These are phyloP conservation scores for Hypoxylon lenormandii DNA, from an alignment of 495 filamentous ascomycete species.

Conservation along the genomic window DNA sequence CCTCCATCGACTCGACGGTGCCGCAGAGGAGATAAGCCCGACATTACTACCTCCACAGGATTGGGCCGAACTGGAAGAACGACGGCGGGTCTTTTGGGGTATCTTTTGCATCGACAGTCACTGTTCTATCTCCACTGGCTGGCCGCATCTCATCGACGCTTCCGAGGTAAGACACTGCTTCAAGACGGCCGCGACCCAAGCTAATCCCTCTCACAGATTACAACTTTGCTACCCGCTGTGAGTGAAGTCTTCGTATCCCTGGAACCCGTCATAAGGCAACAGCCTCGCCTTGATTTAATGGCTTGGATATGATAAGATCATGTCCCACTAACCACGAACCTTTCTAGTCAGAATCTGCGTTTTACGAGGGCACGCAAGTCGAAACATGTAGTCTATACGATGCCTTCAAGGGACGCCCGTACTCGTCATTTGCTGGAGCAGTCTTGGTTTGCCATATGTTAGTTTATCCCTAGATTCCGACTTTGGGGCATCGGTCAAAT, in stretches of 20 bases:
- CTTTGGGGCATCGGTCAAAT: not conserved
- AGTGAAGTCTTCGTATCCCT: conserved; percentile 13
- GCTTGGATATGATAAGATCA: not conserved
- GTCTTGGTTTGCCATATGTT: conserved; percentile 55
- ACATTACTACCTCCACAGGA: conserved; percentile 54
- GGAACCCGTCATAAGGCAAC: not conserved
- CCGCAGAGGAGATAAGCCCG: conserved; percentile 52
- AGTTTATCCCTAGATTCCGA: not conserved
- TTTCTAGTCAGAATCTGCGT: conserved; percentile 56
- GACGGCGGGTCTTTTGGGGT: conserved; percentile 66
- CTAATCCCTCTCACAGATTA: conserved; percentile 50
- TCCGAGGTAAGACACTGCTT: conserved; percentile 49
- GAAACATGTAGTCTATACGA: conserved; percentile 51
- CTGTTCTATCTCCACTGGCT: conserved; percentile 61
- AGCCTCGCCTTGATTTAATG: not conserved
- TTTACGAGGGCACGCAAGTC: conserved; percentile 52
- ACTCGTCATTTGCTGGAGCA: conserved; percentile 57
- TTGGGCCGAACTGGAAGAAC: conserved; percentile 66
- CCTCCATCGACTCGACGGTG: conserved; percentile 60
- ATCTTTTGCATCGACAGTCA: conserved; percentile 65
- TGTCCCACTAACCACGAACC: conserved; percentile 23
- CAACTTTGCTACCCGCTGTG: conserved; percentile 58
- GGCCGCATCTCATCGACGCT: conserved; percentile 59
- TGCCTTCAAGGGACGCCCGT: conserved; percentile 52
- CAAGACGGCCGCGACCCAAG: not conserved